Evolutionary conservation across 176 grass and related monocot species (phyloP).

Genomic region (Coix lacrymajobi): DNA sequence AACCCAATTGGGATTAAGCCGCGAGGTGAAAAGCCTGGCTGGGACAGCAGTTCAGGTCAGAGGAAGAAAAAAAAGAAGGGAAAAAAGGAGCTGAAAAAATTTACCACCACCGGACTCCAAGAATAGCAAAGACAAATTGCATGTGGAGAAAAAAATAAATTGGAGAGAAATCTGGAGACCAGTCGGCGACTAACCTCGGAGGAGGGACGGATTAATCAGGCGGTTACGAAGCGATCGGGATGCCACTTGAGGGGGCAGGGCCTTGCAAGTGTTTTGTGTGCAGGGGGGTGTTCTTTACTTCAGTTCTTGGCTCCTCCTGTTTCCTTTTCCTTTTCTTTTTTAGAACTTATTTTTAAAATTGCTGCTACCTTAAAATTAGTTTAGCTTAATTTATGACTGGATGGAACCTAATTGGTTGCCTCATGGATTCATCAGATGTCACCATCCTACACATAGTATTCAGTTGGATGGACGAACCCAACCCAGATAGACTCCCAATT

Average conservation of each 20-base stretch:
- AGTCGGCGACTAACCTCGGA: conserved; percentile 45
- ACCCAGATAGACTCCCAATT: conserved; percentile 8
- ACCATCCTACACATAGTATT: not conserved
- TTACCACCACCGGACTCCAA: conserved; percentile 42
- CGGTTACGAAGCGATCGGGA: conserved; percentile 41
- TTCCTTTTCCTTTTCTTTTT: not conserved
- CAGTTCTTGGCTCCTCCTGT: conserved; percentile 11
- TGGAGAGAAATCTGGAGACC: conserved; percentile 32
- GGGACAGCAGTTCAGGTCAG: conserved; percentile 42
- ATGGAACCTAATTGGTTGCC: not conserved
- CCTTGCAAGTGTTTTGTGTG: conserved; percentile 27
- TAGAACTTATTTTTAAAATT: not conserved
- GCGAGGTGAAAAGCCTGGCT: conserved; percentile 39
- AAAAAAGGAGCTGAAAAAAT: not conserved
- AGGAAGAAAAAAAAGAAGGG: conserved; percentile 12
- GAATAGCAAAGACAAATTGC: conserved; percentile 37
- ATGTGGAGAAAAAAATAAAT: not conserved
- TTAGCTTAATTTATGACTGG: not conserved
- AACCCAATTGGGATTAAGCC: conserved; percentile 53
- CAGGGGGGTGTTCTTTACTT: conserved; percentile 25
- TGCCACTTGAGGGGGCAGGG: not conserved
- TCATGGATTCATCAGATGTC: not conserved
- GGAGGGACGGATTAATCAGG: conserved; percentile 31
- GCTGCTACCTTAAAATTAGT: not conserved
- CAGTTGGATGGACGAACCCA: conserved; percentile 13